Evolutionary conservation across 768 basidiomycete species (phyloP), one percentile per base, ranked within the genome.

Genomic region (Crucibulum laeve): DNA sequence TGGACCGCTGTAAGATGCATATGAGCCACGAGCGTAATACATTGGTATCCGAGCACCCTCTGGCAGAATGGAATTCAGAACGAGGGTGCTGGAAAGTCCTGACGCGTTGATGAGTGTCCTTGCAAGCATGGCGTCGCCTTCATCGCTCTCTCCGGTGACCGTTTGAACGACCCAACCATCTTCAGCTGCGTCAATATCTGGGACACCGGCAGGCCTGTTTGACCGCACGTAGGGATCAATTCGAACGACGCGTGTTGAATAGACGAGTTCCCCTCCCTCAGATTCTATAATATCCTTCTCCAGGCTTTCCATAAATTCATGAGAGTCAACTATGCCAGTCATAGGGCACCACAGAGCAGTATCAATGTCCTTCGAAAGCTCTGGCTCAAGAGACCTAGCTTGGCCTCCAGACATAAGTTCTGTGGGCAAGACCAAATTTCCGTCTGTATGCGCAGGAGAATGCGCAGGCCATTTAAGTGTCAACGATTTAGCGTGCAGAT

Each of bases 281-380:
- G 82, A 77, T 4, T 91, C 83, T 14, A 65, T 61, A 42, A 98
- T 81, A 42, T 96, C 90, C 54, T 74, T 77, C 59, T 94, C 92
- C 39, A 98, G 65, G 48, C 79, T 81, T 54, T 81, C 74, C 81
- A 97, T 90, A 42, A 94, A 66, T 3, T 79, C 59, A 67, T 95
- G 91, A 0, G 90, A 88, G 61, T 94, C 87, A 0, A 98, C 63
- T 48, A 98, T 94, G 2, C 96, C 96, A 0, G 93, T 94, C 54
- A 83, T 80, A 6, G 88, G 85, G 43, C 84, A 88, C 74, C 82
- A 84, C 22, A 99, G 61, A 2, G 92, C 91, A 6, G 72, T 74
- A 0, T 70, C 66, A 43, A 97, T 88, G 34, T 82, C 69, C 5
- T 59, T 50, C 0, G 85, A 82, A n/a, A 99, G 66, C 54, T 87